Evolutionary conservation across 2,329 filamentous ascomycete genomes (phyloP).

Genomic region (Fonsecaea monophora): DNA sequence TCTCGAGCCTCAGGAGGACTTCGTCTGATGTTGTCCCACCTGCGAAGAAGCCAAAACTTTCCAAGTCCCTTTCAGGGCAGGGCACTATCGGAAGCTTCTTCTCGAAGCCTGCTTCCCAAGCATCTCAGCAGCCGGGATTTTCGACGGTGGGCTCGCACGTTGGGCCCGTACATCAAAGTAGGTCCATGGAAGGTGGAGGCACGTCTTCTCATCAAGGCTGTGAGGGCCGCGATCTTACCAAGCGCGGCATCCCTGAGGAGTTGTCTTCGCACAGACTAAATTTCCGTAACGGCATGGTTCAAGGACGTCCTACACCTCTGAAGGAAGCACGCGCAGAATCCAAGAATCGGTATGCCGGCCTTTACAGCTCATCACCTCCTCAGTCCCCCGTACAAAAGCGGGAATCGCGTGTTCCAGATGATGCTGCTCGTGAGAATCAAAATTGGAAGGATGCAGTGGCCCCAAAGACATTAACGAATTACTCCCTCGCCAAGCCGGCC

Average conservation of each 20-base stretch:
- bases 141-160: background rate
- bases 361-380: constrained; percentile 39
- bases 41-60: constrained; percentile 44
- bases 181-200: background rate
- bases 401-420: background rate
- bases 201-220: background rate
- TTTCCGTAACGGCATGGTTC: constrained; percentile 18
- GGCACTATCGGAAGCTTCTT: constrained; percentile 61
- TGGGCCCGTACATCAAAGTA: background rate
- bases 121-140: constrained; percentile 5
- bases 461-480: constrained; percentile 35
- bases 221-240: background rate
- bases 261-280: constrained; percentile 31
- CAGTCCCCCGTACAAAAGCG: constrained; percentile 6
- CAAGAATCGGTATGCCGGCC: constrained; percentile 46
- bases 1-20: constrained; percentile 17
- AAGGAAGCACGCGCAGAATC: constrained; percentile 20
- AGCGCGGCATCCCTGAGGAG: constrained; percentile 22
- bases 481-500: constrained; percentile 40
- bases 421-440: constrained; percentile 1
- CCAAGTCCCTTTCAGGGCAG: constrained; percentile 55
- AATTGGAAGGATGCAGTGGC: too few species aligned
- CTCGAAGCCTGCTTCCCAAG: constrained; percentile 20
- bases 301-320: constrained; percentile 22
- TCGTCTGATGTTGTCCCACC: constrained; percentile 44